Conservation (phyloP, 192 early-diverging fungal genomes). For the Backusella psychrophila region DNA sequence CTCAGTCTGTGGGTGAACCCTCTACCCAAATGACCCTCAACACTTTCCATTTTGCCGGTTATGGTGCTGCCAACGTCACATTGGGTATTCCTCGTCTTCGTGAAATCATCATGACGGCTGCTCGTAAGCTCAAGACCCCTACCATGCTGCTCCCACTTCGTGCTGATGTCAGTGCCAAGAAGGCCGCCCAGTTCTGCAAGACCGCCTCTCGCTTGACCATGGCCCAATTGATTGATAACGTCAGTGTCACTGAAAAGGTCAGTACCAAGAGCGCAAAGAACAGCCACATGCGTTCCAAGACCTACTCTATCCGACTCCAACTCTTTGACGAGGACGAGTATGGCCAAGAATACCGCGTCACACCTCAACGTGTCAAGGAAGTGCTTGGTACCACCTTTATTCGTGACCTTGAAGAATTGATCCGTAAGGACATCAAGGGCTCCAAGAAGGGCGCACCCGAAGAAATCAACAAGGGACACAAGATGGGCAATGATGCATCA, state of each 20-base stretch:
- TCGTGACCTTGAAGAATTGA: conserved; percentile 68
- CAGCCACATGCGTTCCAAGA: conserved; percentile 60
- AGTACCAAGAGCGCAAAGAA: conserved; percentile 45
- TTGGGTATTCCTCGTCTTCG: conserved; percentile 99
- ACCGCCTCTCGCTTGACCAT: conserved; percentile 75
- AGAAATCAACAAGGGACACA: conserved; percentile 35
- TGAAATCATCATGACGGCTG: conserved; percentile 99
- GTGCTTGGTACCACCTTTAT: conserved; percentile 77
- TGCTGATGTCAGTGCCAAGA: conserved; percentile 59
- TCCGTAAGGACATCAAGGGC: conserved; percentile 77
- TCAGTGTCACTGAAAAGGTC: conserved; percentile 80
- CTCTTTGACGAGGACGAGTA: conserved; percentile 84
- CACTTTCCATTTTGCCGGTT: conserved; percentile 99
- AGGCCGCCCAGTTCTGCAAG: conserved; percentile 64
- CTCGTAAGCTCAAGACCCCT: conserved; percentile 85
- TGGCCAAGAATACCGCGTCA: conserved; percentile 72
- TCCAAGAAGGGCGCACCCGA: conserved; percentile 36
- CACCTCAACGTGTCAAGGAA: conserved; percentile 61
- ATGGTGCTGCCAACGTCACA: conserved; percentile 98
- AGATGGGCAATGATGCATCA: conserved; percentile 35
- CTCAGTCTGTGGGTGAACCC: conserved; percentile 97
- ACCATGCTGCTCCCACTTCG: conserved; percentile 87
- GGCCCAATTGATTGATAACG: conserved; percentile 81
- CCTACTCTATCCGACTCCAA: conserved; percentile 77
- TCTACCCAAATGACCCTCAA: conserved; percentile 99